phyloP scores from a whole-genome alignment of 768 basidiomycete species.

The Austroboletus eburneus region DNA sequence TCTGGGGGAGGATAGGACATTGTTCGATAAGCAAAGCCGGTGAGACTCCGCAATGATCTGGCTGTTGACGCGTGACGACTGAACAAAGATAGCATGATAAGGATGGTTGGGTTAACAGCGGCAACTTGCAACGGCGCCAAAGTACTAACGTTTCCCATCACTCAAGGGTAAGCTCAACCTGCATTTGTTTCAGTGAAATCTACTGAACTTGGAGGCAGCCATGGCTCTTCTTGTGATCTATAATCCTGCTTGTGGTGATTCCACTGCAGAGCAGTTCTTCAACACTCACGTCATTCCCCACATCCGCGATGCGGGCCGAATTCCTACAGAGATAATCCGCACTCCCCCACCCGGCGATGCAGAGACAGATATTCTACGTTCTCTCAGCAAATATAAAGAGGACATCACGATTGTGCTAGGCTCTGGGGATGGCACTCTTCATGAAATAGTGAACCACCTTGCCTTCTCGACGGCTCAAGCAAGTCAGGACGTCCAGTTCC shows the following conservation, averaged over 20 bases:
- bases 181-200: neutral
- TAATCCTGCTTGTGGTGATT: slow-evolving; percentile 72
- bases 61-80: slow-evolving; percentile 6
- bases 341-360: slow-evolving; percentile 58
- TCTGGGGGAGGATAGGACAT: slow-evolving; percentile 32
- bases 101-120: neutral
- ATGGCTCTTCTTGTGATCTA: slow-evolving; percentile 62
- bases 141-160: too few relatives aligned
- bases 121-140: too few relatives aligned
- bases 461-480: slow-evolving; percentile 19
- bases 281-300: slow-evolving; percentile 60
- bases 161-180: too few relatives aligned
- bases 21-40: slow-evolving; percentile 5
- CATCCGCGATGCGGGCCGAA: slow-evolving; percentile 38
- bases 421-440: slow-evolving; percentile 91
- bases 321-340: slow-evolving; percentile 33
- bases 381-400: slow-evolving; percentile 33
- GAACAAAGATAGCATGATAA: slow-evolving; percentile 14
- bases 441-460: slow-evolving; percentile 77
- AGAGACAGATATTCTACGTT: slow-evolving; percentile 40
- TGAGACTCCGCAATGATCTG: neutral
- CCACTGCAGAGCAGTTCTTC: slow-evolving; percentile 53
- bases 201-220: slow-evolving; percentile 1
- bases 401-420: slow-evolving; percentile 52
- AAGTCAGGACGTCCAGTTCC: slow-evolving; percentile 9